Conservation (phyloP, 108 stramenopile species). For the Nannochloropsis salina region DNA sequence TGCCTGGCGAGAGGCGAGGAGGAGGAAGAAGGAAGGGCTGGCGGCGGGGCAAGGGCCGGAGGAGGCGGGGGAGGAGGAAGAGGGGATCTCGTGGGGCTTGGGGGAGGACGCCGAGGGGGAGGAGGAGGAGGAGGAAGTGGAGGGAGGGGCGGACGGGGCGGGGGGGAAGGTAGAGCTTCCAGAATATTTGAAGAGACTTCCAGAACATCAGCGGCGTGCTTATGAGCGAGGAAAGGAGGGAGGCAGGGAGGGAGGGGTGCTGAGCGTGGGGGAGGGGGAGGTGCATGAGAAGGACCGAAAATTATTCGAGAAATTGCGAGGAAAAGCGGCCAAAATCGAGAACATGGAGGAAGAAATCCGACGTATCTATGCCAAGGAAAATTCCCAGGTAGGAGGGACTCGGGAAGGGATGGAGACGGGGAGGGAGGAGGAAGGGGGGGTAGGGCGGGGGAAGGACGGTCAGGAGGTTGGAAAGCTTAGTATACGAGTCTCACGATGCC, state of each 20-base stretch:
- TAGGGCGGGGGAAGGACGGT: too few relatives aligned
- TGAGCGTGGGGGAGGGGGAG: conserved; percentile 23
- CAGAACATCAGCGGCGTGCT: conserved; percentile 22
- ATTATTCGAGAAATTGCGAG: conserved; percentile 35
- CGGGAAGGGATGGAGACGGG: neutral
- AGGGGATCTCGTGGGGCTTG: conserved; percentile 42
- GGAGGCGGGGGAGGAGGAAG: neutral
- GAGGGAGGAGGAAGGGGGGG: neutral
- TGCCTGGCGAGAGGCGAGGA: conserved; percentile 21
- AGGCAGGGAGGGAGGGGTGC: neutral
- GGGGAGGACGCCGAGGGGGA: conserved; percentile 43
- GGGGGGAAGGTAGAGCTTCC: conserved; percentile 40
- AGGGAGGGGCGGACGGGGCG: neutral
- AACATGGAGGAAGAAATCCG: conserved; percentile 39
- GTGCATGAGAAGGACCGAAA: conserved; percentile 41
- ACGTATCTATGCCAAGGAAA: conserved; percentile 42
- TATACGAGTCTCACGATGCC: neutral
- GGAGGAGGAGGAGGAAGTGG: conserved; percentile 29
- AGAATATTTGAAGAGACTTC: conserved; percentile 38
- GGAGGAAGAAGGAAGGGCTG: conserved; percentile 27
- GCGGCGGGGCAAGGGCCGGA: neutral
- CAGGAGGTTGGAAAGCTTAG: too few relatives aligned
- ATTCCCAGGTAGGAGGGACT: neutral
- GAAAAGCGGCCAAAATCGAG: conserved; percentile 36
- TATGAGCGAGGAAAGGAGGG: conserved; percentile 13